phyloP scores from a whole-genome alignment of 2,329 filamentous ascomycete genomes.

The Cordyceps farinosa region DNA sequence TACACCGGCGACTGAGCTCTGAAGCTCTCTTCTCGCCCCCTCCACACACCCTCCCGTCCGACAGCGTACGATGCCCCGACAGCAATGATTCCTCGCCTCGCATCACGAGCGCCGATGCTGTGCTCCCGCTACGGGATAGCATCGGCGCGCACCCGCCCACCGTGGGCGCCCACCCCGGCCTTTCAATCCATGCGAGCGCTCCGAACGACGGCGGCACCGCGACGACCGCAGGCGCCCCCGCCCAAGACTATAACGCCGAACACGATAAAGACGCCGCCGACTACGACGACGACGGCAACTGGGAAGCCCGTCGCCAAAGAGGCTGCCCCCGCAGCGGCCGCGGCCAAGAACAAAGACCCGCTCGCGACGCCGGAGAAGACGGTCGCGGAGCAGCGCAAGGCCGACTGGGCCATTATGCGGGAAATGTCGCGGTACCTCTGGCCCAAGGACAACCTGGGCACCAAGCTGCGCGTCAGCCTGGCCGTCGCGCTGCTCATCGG shows the following conservation, averaged over 20 bases:
- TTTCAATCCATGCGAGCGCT: conserved; percentile 31
- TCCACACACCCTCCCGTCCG: not conserved
- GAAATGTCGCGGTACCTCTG: conserved; percentile 96
- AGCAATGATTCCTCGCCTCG: conserved; percentile 37
- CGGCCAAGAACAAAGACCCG: conserved; percentile 29
- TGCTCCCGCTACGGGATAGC: conserved; percentile 31
- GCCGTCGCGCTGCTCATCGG: conserved; percentile 82
- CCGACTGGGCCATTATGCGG: conserved; percentile 97
- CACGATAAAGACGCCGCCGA: conserved; percentile 17
- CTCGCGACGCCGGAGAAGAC: conserved; percentile 42
- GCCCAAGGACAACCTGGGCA: conserved; percentile 74
- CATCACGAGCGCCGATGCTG: conserved; percentile 31
- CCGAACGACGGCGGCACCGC: conserved; percentile 31
- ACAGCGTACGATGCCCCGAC: not conserved
- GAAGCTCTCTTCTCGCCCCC: not conserved
- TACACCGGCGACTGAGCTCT: not conserved
- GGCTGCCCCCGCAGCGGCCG: conserved; percentile 19
- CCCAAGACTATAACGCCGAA: conserved; percentile 19
- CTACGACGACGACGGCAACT: conserved; percentile 10
- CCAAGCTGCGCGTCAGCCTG: conserved; percentile 78
- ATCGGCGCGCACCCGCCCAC: conserved; percentile 25
- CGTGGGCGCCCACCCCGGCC: conserved; percentile 27
- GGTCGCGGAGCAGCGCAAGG: conserved; percentile 86
- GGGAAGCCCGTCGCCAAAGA: conserved; percentile 19
- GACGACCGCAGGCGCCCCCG: conserved; percentile 27